Percentiles rank a stretch among this genome's conserved stretches.
phyloP scores from a whole-genome alignment of 1,139 yeast genomes.

The Debaryomyces sp. region DNA sequence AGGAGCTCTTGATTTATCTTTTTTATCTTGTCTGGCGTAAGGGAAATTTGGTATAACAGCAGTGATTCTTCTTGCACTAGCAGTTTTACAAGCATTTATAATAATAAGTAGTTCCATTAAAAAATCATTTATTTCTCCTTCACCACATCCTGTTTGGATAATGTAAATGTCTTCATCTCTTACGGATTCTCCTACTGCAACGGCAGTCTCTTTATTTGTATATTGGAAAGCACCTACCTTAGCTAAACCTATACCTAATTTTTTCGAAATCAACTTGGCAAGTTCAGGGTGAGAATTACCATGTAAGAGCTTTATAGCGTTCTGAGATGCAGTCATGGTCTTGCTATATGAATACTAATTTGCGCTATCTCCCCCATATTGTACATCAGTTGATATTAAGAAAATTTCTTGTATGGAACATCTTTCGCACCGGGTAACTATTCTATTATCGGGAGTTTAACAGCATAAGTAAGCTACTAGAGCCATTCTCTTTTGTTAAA shows the following conservation, averaged over 20 bases:
- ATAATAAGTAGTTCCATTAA: slow-evolving; percentile 85
- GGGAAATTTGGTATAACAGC: slow-evolving; percentile 97
- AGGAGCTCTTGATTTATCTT: slow-evolving; percentile 95
- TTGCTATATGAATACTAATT: background rate
- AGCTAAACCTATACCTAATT: slow-evolving; percentile 60
- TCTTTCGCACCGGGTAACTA: slow-evolving; percentile 5
- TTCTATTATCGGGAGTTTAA: background rate
- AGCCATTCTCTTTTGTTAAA: background rate
- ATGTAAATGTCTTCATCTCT: slow-evolving; percentile 96
- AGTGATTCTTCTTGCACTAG: slow-evolving; percentile 92
- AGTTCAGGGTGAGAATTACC: slow-evolving; percentile 90
- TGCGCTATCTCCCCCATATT: background rate
- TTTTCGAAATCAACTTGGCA: slow-evolving; percentile 67
- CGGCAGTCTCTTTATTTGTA: slow-evolving; percentile 85
- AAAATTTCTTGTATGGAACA: slow-evolving; percentile 4
- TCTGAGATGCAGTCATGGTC: slow-evolving; percentile 26
- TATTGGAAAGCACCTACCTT: slow-evolving; percentile 70
- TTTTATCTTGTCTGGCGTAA: slow-evolving; percentile 96
- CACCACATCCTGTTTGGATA: slow-evolving; percentile 91
- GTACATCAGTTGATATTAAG: background rate
- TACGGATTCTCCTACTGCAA: slow-evolving; percentile 91
- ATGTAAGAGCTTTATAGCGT: slow-evolving; percentile 81
- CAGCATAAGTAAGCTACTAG: background rate
- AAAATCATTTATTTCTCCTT: slow-evolving; percentile 70
- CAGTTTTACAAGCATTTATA: slow-evolving; percentile 95